These are phyloP conservation scores for Fimicolochytrium jonesii DNA, from an alignment of 192 early-diverging fungal genomes.

Conservation along the genomic window DNA sequence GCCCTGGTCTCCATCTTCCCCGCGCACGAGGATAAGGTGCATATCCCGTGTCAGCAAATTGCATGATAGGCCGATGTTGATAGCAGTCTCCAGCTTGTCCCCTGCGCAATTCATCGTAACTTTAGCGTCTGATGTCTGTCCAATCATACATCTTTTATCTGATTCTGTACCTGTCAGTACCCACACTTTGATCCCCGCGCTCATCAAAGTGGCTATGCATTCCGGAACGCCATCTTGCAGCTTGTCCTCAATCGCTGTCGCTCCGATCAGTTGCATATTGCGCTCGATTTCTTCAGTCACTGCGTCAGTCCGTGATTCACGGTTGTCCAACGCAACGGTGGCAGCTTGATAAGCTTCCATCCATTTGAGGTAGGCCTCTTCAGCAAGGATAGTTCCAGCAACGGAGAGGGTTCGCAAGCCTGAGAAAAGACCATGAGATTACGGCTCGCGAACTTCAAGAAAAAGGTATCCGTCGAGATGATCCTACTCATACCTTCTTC, in stretches of 20 bases:
- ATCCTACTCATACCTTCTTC: constrained; percentile 46
- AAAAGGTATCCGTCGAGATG: neutral
- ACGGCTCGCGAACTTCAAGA: neutral
- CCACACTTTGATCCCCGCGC: constrained; percentile 93
- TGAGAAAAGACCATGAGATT: constrained; percentile 10
- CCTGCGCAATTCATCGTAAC: too few relatives aligned
- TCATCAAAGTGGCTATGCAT: constrained; percentile 75
- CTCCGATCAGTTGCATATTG: constrained; percentile 77
- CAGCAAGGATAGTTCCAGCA: constrained; percentile 67
- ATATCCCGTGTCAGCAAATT: constrained; percentile 81
- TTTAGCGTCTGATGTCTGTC: too few relatives aligned
- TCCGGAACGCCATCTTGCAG: constrained; percentile 97
- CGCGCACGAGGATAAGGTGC: constrained; percentile 75
- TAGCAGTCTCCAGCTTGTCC: constrained; percentile 95
- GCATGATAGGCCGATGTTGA: constrained; percentile 95
- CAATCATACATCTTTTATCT: too few relatives aligned
- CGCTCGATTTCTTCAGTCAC: constrained; percentile 77
- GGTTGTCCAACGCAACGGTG: constrained; percentile 63
- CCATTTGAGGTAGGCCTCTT: constrained; percentile 71
- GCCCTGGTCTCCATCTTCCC: constrained; percentile 14
- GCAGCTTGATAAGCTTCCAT: constrained; percentile 69
- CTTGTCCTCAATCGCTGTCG: constrained; percentile 97
- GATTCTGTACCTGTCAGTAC: constrained; percentile 79
- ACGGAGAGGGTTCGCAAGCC: constrained; percentile 81
- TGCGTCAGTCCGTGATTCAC: constrained; percentile 76